Base-by-base conservation (phyloP, 139 green algal genomes). In the Tetraselmis striata region DNA sequence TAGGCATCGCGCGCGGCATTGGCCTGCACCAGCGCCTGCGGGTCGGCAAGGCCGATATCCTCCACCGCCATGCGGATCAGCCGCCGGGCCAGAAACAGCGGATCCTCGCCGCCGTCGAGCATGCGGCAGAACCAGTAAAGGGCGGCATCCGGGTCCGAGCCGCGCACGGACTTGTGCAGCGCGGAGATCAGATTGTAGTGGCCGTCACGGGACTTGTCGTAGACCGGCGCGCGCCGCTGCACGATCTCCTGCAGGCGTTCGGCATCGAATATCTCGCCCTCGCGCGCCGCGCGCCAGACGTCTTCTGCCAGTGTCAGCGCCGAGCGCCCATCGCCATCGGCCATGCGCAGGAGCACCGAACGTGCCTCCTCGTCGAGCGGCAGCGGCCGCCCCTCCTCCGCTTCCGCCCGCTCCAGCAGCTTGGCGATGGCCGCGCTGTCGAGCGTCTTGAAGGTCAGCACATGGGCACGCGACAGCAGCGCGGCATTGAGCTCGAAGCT, bases 81-180 rank as follows among this genome's bases (percentile, higher is more conserved):
- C 30, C 78, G 31, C 31, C 78, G 78, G n/a, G 45, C 78, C 23
- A 82, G 31, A 31, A 76, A 82, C 31, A 82, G 78, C 32, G 78
- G 78, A 22, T 30, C 78, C 31, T 82, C 78, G 45, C 78, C 78
- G 31, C 31, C 78, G 31, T 76, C 31, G 11, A 82, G 78, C 78
- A 82, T 82, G 22, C 78, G 11, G 5, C n/a, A 30, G n/a, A 82
- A 31, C 78, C 78, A 82, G n/a, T 82, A 82, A 2, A 82, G 31
- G n/a, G 31, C 78, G 2, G 78, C 78, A n/a, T 82, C 45, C 11
- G 78, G 11, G 78, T 82, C 78, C 30, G n/a, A 28, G 23, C 78
- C 78, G 18, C 78, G 78, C 78, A 82, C 29, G 23, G 31, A 29
- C 78, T 82, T 82, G 78, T 82, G 78, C 32, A 82, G 78, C 78